These are phyloP conservation scores for Chondrostereum purpureum DNA, from an alignment of 1,284 basidiomycete genomes.

Conservation along the genomic window DNA sequence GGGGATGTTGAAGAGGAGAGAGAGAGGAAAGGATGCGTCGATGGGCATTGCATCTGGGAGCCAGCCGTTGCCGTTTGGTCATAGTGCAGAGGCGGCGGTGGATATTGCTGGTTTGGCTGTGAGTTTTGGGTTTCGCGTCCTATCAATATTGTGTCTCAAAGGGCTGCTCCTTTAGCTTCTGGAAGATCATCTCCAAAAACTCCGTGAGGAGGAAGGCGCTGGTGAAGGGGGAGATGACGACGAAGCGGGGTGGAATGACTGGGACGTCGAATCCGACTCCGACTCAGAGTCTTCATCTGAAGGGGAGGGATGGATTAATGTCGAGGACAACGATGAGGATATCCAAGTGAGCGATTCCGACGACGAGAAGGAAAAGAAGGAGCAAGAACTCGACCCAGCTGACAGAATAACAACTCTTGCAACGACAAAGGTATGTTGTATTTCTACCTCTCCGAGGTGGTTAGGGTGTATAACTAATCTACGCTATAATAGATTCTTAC, in stretches of 20 bases:
- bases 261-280: slow-evolving; percentile 81
- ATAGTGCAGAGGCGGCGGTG: slow-evolving; percentile 64
- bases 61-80: slow-evolving; percentile 78
- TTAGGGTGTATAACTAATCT: no score
- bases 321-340: slow-evolving; percentile 64
- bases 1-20: slow-evolving; percentile 82
- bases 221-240: slow-evolving; percentile 56
- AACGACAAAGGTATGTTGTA: slow-evolving; percentile 61
- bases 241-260: slow-evolving; percentile 80
- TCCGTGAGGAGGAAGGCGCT: slow-evolving; percentile 61
- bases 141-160: slow-evolving; percentile 5
- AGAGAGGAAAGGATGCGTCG: slow-evolving; percentile 82
- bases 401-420: slow-evolving; percentile 57
- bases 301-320: slow-evolving; percentile 80
- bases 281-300: slow-evolving; percentile 62
- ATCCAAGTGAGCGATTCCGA: slow-evolving; percentile 84
- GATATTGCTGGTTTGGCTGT: slow-evolving; percentile 91
- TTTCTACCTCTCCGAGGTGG: neutral
- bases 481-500: slow-evolving; percentile 77
- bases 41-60: slow-evolving; percentile 61
- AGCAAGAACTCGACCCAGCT: slow-evolving; percentile 19
- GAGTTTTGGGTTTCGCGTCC: slow-evolving; percentile 20
- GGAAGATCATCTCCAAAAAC: slow-evolving; percentile 76
- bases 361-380: slow-evolving; percentile 46
- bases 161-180: slow-evolving; percentile 67